Percentiles rank a stretch among this genome's conserved stretches.
These are phyloP conservation scores for Linum lewisii DNA, from an alignment of 345 rosid species.

Conservation along the genomic window DNA sequence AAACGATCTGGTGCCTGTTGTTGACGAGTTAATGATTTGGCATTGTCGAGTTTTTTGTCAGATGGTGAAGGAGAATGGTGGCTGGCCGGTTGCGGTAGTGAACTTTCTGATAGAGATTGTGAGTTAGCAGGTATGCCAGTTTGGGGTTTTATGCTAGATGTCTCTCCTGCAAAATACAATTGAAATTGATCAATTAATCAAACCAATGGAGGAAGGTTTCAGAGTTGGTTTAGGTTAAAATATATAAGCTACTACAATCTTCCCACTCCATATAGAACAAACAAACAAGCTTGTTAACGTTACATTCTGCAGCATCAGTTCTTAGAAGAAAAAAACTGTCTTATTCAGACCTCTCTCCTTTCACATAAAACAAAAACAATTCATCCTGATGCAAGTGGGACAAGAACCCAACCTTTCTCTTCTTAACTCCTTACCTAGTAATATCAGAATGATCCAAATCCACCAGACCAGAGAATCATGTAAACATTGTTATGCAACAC, in stretches of 20 bases:
- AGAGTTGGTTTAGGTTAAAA: no score
- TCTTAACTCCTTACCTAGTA: not conserved
- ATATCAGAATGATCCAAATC: not conserved
- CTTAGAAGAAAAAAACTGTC: not conserved
- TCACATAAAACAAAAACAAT: not conserved
- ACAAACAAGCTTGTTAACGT: no score
- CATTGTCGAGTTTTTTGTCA: not conserved
- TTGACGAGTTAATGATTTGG: no score
- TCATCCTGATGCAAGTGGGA: not conserved
- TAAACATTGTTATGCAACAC: not conserved
- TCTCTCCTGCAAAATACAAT: not conserved
- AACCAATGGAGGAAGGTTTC: no score
- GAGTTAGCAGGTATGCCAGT: not conserved
- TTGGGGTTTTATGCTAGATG: not conserved
- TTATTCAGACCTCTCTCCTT: not conserved
- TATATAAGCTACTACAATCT: no score
- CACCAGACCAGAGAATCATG: not conserved
- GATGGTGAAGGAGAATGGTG: not conserved
- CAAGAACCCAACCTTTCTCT: not conserved
- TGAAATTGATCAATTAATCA: no score
- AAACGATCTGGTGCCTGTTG: no score
- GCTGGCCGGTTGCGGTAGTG: not conserved
- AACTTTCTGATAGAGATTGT: not conserved
- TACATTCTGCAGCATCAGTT: no score
- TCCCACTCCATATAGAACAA: no score